Percentiles rank a stretch among this genome's conserved stretches.
These are phyloP conservation scores for Penicillium sp. DNA, from an alignment of 2,329 filamentous ascomycete species.

Conservation along the genomic window DNA sequence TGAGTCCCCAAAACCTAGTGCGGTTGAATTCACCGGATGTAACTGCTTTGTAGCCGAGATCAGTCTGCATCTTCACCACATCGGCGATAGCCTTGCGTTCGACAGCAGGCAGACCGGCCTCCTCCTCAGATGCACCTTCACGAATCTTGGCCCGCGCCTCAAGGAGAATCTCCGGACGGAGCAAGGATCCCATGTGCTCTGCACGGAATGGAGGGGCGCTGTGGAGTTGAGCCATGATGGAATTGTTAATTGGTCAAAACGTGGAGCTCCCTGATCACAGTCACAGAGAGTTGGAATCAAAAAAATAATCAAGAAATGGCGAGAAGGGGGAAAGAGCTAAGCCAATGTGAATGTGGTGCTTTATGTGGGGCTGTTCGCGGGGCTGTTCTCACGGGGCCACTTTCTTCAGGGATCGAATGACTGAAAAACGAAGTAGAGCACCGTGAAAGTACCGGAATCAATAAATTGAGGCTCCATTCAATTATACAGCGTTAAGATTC, in stretches of 20 bases:
- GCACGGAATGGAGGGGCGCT: conserved; percentile 25
- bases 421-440: no score
- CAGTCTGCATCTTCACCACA: conserved; percentile 24
- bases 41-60: conserved; percentile 22
- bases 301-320: not conserved
- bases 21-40: conserved; percentile 24
- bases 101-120: conserved; percentile 17
- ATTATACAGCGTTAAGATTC: no score
- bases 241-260: not conserved
- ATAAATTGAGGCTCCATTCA: no score
- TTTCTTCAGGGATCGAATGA: no score
- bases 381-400: not conserved
- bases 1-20: conserved; percentile 26
- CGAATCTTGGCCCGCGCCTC: conserved; percentile 21
- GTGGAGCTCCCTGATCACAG: not conserved
- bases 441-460: no score
- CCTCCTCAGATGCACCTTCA: conserved; percentile 19
- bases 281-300: not conserved
- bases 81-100: conserved; percentile 19
- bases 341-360: not conserved
- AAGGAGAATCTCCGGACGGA: conserved; percentile 20
- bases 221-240: conserved; percentile 16
- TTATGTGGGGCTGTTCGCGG: not conserved
- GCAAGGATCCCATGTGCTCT: conserved; percentile 24
- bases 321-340: not conserved